phyloP scores from a whole-genome alignment of 352 stramenopile genomes.

The Phytophthora cryptogea region DNA sequence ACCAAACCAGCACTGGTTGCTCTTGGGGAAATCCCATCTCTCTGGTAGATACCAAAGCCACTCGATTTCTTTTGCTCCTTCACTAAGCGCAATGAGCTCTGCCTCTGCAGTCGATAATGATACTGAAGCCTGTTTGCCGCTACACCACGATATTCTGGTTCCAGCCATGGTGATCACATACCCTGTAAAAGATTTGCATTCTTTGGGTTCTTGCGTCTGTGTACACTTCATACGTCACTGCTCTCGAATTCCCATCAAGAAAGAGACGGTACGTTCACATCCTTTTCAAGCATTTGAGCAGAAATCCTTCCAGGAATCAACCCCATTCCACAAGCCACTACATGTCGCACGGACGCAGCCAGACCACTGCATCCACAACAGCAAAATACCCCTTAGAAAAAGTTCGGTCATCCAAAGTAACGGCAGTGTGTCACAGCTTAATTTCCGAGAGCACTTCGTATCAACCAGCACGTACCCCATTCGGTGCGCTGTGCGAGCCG shows the following conservation, averaged over 20 bases:
- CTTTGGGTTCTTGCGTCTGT: slow-evolving; percentile 1
- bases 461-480: too few relatives aligned
- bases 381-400: too few relatives aligned
- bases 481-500: too few relatives aligned
- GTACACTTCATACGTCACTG: background rate
- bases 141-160: background rate
- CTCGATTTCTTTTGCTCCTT: slow-evolving; percentile 4
- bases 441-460: too few relatives aligned
- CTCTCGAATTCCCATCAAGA: background rate
- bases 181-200: background rate
- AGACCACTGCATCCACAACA: too few relatives aligned
- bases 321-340: too few relatives aligned
- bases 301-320: too few relatives aligned
- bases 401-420: too few relatives aligned
- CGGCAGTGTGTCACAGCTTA: too few relatives aligned
- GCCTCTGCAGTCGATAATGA: slow-evolving; percentile 2
- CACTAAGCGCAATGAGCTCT: slow-evolving; percentile 3
- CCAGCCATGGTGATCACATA: background rate
- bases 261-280: background rate
- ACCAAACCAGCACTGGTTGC: slow-evolving; percentile 1
- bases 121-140: background rate
- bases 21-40: background rate
- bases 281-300: background rate
- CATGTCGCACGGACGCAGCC: too few relatives aligned
- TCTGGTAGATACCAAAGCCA: background rate